A percentile compares a stretch with the other conserved stretches of the same genome.
Evolutionary conservation across 768 basidiomycete species (phyloP).

Genomic region (Botryobasidium botryosum): DNA sequence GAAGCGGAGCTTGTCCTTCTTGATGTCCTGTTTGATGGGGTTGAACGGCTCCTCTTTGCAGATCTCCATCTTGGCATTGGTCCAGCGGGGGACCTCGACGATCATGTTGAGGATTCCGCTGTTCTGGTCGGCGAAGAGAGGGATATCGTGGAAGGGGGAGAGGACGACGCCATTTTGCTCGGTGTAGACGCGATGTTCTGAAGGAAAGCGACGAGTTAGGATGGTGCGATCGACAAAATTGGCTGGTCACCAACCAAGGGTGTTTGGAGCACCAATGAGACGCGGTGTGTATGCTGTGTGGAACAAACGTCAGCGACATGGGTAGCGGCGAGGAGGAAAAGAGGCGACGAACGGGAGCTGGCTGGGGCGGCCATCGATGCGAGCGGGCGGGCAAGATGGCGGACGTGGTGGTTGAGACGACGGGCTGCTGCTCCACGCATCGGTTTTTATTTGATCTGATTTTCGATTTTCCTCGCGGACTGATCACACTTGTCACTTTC

Average conservation of each 20-base stretch:
- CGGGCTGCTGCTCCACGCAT: too few species aligned
- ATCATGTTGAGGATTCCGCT: constrained; percentile 97
- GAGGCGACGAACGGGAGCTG: too few species aligned
- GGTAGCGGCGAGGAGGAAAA: too few species aligned
- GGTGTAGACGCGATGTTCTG: constrained; percentile 91
- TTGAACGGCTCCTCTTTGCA: constrained; percentile 98
- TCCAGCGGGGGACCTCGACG: constrained; percentile 97
- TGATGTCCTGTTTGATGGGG: constrained; percentile 99
- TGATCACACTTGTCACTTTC: too few species aligned
- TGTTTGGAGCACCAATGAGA: constrained; percentile 78
- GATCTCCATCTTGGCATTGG: constrained; percentile 99
- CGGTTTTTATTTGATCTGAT: too few species aligned
- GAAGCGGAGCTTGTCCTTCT: constrained; percentile 88
- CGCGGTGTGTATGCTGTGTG: constrained; percentile 41
- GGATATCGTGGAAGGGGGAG: constrained; percentile 90
- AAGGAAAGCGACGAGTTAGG: neutral
- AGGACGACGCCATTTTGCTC: constrained; percentile 76
- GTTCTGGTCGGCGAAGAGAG: constrained; percentile 90
- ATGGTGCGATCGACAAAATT: neutral
- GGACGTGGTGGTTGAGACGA: too few species aligned
- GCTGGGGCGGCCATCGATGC: too few species aligned
- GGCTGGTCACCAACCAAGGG: constrained; percentile 53
- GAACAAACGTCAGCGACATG: too few species aligned
- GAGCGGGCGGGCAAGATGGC: too few species aligned
- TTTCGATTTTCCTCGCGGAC: too few species aligned